Percentiles rank a stretch among this genome's conserved stretches.
phyloP scores from a whole-genome alignment of 352 stramenopile species.

The Phytophthora tentaculata region DNA sequence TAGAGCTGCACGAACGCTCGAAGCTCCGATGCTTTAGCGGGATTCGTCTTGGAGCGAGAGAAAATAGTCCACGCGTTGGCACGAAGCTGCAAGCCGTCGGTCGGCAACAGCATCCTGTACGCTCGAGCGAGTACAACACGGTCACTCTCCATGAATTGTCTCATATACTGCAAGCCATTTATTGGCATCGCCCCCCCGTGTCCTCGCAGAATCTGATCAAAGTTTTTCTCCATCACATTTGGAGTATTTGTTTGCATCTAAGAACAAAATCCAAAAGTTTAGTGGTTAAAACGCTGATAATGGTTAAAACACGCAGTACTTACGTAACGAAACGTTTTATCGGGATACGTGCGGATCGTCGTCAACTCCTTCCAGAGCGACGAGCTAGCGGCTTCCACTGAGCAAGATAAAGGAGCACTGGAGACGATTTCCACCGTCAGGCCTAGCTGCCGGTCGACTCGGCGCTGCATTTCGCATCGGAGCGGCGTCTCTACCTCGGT shows the following conservation, averaged over 20 bases:
- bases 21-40: constrained; percentile 10
- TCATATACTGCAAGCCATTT: constrained; percentile 41
- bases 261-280: not conserved
- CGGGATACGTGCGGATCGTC: constrained; percentile 21
- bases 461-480: constrained; percentile 18
- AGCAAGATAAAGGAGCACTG: constrained; percentile 21
- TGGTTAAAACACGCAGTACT: constrained; percentile 10
- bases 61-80: constrained; percentile 25
- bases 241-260: constrained; percentile 28
- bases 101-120: constrained; percentile 29
- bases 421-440: constrained; percentile 27
- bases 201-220: constrained; percentile 27
- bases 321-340: constrained; percentile 45
- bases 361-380: constrained; percentile 35
- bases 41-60: constrained; percentile 14
- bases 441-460: constrained; percentile 7
- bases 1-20: constrained; percentile 27
- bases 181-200: constrained; percentile 13
- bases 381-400: constrained; percentile 19
- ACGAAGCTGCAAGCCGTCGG: constrained; percentile 24
- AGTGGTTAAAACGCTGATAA: not conserved
- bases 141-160: constrained; percentile 31
- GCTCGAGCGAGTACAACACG: constrained; percentile 28
- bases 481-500: not conserved
- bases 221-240: constrained; percentile 39